Base-by-base conservation (phyloP, 352 stramenopile species). In the Phytophthora fragariaefolia region DNA sequence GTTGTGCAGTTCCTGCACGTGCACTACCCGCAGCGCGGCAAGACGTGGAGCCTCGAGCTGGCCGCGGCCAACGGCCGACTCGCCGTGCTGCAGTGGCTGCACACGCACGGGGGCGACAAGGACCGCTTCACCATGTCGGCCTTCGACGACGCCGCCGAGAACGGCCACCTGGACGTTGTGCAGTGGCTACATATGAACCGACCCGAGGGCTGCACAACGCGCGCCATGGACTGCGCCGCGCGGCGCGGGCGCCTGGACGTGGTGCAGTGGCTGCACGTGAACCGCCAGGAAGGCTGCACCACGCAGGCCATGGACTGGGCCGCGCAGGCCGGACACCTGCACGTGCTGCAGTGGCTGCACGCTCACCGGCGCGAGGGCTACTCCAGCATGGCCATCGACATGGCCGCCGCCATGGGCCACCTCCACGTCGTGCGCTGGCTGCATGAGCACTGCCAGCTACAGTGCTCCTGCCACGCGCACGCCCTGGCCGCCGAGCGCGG, bases 261-360 rank as follows among this genome's bases (percentile, higher is more conserved):
- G 17, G 49, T 74, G 13, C 43, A 64, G 34, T 68, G 51, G 61
- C 24, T 74, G 9, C 55, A 68, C 46, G 42, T 34, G 2, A 52
- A 70, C 17, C 48, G 66, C 22, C 40, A 50, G 20, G 66, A 71
- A 50, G 66, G 60, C 13, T 63, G 54, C 32, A 74, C 66, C 18
- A 74, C 66, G 26, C 60, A 74, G 52, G 66, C 62, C 10, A 67
- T 75, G 55, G 67, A 75, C n/a, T 71, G 56, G 51, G 67, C 67
- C 22, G 67, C 62, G 0, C 51, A 48, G 54, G 53, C 55, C 10
- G 62, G 67, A 1, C 62, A 71, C 22, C 49, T 75, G 30, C 48
- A 71, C 1, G 50, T 71, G 18, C 56, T 71, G 27, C 62, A 71
- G 36, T 75, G 62, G 67, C 15, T 75, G n/a, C 42, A 65, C 12